phyloP scores from a whole-genome alignment of 2,329 filamentous ascomycete species.

The Stemphylium vesicarium region DNA sequence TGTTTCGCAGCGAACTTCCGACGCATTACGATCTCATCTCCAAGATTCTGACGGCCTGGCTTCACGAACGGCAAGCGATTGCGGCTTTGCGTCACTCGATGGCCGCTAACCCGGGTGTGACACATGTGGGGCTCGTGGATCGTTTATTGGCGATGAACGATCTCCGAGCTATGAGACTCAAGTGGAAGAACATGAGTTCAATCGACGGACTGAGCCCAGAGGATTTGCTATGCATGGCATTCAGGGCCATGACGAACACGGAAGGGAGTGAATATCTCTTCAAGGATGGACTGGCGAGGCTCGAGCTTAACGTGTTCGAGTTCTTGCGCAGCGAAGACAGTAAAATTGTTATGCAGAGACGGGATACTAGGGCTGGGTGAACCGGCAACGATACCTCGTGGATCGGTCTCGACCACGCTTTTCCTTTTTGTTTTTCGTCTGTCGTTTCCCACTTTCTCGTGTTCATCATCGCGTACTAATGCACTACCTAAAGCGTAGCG shows the following conservation, averaged over 20 bases:
- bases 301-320: constrained; percentile 40
- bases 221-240: constrained; percentile 42
- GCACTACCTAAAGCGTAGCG: constrained; percentile 13
- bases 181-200: constrained; percentile 47
- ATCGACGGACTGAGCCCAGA: constrained; percentile 41
- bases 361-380: constrained; percentile 18
- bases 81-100: constrained; percentile 32
- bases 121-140: constrained; percentile 36
- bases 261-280: constrained; percentile 44
- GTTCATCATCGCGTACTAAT: constrained; percentile 5
- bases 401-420: background rate
- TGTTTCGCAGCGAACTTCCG: constrained; percentile 36
- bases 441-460: background rate
- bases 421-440: background rate
- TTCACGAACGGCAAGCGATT: constrained; percentile 41
- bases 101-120: constrained; percentile 30
- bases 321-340: constrained; percentile 40
- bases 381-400: background rate
- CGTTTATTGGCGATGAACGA: constrained; percentile 45
- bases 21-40: constrained; percentile 35
- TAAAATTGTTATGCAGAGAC: constrained; percentile 41
- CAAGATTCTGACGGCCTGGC: constrained; percentile 40
- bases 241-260: constrained; percentile 41
- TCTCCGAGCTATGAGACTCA: constrained; percentile 40
- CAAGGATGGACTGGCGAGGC: constrained; percentile 39